Evolutionary conservation across 169 alveolate species (phyloP), one percentile per base, ranked within the genome.

Genomic region (Plasmodium blacklocki): DNA sequence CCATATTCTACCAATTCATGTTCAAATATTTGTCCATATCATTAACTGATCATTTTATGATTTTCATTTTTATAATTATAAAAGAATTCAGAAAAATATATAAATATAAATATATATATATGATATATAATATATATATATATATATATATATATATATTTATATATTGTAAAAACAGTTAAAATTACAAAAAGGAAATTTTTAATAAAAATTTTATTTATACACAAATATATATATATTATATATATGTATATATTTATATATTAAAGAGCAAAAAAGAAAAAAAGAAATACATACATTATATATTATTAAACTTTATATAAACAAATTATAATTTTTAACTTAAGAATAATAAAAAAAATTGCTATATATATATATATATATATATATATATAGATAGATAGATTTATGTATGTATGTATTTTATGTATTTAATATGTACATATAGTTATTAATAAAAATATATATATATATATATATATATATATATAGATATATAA

Each of bases 221-320:
- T 64, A 67, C 26, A 60, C 11, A 71, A 43, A 39, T 15, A 18
- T 9, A 32, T 54, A 12, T 54, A 54, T 54, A 7, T 54, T 7
- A 54, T 54, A 54, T 7, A 11, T 54, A 54, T 54, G 21, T 45
- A 59, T 39, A 47, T 60, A 74, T 60, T 14, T 15, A 56, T 45
- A 59, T 23, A 54, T 80, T 80, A 80, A 80, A 80, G 80, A 54
- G 80, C 56, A 64, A 45, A 66, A 68, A 56, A 60, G 1, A 9
- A 12, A 54, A 12, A 54, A 52, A 52, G 6, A 9, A 14, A 49
- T 52, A 3, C 18, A 80, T 58, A 68, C 74, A 3, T 12, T 66
- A 15, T 60, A 62, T 56, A 47, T 43, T 32, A 4, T 32, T 32
- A 32, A 32, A 32, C 23, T 32, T 54, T 67, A 47, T 50, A 62